phyloP scores from a whole-genome alignment of 2,329 filamentous ascomycete species.

The Fusarium beomiforme region DNA sequence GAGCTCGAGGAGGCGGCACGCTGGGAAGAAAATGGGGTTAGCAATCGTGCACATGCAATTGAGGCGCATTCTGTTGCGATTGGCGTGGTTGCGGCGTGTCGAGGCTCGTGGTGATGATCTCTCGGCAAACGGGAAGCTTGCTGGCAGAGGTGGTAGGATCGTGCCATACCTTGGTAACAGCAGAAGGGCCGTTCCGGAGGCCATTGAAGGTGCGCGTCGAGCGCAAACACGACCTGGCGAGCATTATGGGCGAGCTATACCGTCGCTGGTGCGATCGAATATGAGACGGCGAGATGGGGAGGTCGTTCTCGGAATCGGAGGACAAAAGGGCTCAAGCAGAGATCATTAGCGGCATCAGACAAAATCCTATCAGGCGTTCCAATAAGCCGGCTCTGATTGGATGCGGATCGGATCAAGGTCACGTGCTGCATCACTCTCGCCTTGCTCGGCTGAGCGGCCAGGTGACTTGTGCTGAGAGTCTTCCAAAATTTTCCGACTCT shows the following conservation, averaged over 20 bases:
- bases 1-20: conserved; percentile 78
- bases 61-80: conserved; percentile 41
- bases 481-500: conserved; percentile 37
- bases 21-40: conserved; percentile 56
- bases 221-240: conserved; percentile 92
- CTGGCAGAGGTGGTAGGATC: conserved; percentile 44
- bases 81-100: conserved; percentile 40
- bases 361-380: conserved; percentile 55
- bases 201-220: conserved; percentile 86
- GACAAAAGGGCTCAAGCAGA: conserved; percentile 53
- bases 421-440: conserved; percentile 44
- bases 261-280: conserved; percentile 52
- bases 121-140: conserved; percentile 49
- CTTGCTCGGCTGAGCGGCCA: conserved; percentile 38
- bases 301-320: conserved; percentile 51
- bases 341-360: conserved; percentile 50
- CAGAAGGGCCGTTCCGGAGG: conserved; percentile 77
- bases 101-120: conserved; percentile 43
- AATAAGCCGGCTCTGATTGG: conserved; percentile 57
- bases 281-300: conserved; percentile 49
- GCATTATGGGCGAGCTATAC: conserved; percentile 74
- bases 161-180: conserved; percentile 77
- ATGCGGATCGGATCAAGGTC: conserved; percentile 46
- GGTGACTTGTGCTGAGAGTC: conserved; percentile 15
- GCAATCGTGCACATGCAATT: conserved; percentile 43